phyloP scores from a whole-genome alignment of 805 yeast genomes.

The Kuraishia cidri region DNA sequence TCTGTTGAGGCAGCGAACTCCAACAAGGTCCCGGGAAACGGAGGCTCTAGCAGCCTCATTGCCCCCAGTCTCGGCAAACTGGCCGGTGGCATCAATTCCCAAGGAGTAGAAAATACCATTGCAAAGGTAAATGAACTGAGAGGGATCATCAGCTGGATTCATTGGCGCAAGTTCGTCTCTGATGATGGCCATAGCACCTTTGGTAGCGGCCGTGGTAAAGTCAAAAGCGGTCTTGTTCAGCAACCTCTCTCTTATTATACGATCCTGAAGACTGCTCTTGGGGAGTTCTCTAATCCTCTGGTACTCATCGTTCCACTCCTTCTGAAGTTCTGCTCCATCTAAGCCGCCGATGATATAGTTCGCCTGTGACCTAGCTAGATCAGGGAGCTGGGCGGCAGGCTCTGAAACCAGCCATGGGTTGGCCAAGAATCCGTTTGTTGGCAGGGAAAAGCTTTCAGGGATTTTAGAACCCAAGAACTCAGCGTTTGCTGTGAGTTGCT shows the following conservation, averaged over 20 bases:
- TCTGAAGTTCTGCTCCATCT: constrained; percentile 47
- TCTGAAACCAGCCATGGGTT: constrained; percentile 71
- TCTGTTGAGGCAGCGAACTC: constrained; percentile 60
- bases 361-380: constrained; percentile 52
- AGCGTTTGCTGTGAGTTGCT: constrained; percentile 44
- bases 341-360: constrained; percentile 43
- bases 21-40: constrained; percentile 67
- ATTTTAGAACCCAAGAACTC: constrained; percentile 30
- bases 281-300: constrained; percentile 77
- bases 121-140: constrained; percentile 60
- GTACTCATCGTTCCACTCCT: constrained; percentile 89
- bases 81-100: constrained; percentile 63
- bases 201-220: constrained; percentile 66
- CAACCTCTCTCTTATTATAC: constrained; percentile 68
- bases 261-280: constrained; percentile 45
- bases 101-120: constrained; percentile 84
- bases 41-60: constrained; percentile 81
- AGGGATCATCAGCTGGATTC: constrained; percentile 65
- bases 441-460: constrained; percentile 44
- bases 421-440: constrained; percentile 51
- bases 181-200: constrained; percentile 71
- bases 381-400: constrained; percentile 29
- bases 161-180: constrained; percentile 68
- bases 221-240: constrained; percentile 65
- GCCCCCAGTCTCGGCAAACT: constrained; percentile 63